A percentile compares a stretch with the other conserved stretches of the same genome.
Evolutionary conservation across 2,329 filamentous ascomycete species (phyloP).

Genomic region (Ambrosiella beaveri): DNA sequence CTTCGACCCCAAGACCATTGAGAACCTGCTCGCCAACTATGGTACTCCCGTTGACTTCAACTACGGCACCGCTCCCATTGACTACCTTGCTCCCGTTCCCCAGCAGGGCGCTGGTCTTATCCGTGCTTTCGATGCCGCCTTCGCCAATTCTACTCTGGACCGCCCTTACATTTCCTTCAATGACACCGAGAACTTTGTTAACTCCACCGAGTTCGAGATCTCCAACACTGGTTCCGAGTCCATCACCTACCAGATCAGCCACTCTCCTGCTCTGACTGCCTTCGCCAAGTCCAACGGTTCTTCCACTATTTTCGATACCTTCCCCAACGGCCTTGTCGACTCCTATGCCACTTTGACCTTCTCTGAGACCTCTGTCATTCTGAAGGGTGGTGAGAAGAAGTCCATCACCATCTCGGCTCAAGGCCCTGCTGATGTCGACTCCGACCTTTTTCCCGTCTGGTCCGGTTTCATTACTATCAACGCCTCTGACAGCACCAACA

Average conservation of each 20-base stretch:
- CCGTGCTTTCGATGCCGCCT: slow-evolving; percentile 40
- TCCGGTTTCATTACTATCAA: slow-evolving; percentile 26
- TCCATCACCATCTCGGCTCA: slow-evolving; percentile 20
- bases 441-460: slow-evolving; percentile 24
- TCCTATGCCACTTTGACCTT: slow-evolving; percentile 28
- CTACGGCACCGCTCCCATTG: slow-evolving; percentile 21
- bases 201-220: slow-evolving; percentile 34
- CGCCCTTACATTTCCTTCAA: slow-evolving; percentile 45
- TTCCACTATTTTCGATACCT: slow-evolving; percentile 22
- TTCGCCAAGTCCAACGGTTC: slow-evolving; percentile 30
- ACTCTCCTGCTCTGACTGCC: slow-evolving; percentile 33
- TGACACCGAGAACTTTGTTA: slow-evolving; percentile 39
- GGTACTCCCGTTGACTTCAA: slow-evolving; percentile 33
- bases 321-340: slow-evolving; percentile 28
- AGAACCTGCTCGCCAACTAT: slow-evolving; percentile 32
- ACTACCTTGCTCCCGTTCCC: slow-evolving; percentile 33
- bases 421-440: slow-evolving; percentile 18
- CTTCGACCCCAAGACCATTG: slow-evolving; percentile 31
- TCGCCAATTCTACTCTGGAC: slow-evolving; percentile 34
- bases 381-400: slow-evolving; percentile 15
- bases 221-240: slow-evolving; percentile 32
- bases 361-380: slow-evolving; percentile 26
- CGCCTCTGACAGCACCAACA: slow-evolving; percentile 21
- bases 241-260: slow-evolving; percentile 34
- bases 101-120: slow-evolving; percentile 46